phyloP scores from a whole-genome alignment of 177 flowering plant species.

The Vitis hybrid region DNA sequence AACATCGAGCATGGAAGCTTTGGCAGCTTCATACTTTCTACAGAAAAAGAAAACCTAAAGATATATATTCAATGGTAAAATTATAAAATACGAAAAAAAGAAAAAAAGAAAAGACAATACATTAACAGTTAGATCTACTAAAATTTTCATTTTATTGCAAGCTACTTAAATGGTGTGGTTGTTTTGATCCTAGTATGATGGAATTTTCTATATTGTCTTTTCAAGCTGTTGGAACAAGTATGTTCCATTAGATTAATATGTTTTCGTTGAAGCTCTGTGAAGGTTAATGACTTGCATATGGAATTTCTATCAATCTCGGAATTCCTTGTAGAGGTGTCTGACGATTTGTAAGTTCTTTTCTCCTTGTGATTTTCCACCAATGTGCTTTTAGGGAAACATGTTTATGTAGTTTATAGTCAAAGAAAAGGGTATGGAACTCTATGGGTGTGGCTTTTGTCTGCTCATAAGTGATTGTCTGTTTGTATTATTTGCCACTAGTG shows the following conservation, averaged over 20 bases:
- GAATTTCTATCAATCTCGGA: conserved; percentile 87
- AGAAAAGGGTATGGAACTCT: not conserved
- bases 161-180: not conserved
- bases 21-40: too few relatives aligned
- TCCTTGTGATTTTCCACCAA: not conserved
- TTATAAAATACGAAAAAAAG: too few relatives aligned
- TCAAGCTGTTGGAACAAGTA: not conserved
- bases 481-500: not conserved
- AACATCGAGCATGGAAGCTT: too few relatives aligned
- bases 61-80: too few relatives aligned
- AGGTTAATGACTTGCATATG: conserved; percentile 91
- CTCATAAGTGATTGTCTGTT: not conserved
- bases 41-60: too few relatives aligned
- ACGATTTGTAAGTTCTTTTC: conserved; percentile 77
- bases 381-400: not conserved
- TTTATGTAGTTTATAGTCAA: not conserved
- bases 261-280: conserved; percentile 28
- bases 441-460: not conserved
- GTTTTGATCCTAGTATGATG: not conserved
- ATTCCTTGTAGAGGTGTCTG: conserved; percentile 86
- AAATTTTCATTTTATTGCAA: not conserved
- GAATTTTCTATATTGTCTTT: not conserved
- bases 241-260: conserved; percentile 12
- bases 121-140: too few relatives aligned
- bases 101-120: too few relatives aligned